Evolutionary conservation across 371 early-diverging fungal genomes (phyloP), one percentile per base, ranked within the genome.

Genomic region (Vairimorpha apis): DNA sequence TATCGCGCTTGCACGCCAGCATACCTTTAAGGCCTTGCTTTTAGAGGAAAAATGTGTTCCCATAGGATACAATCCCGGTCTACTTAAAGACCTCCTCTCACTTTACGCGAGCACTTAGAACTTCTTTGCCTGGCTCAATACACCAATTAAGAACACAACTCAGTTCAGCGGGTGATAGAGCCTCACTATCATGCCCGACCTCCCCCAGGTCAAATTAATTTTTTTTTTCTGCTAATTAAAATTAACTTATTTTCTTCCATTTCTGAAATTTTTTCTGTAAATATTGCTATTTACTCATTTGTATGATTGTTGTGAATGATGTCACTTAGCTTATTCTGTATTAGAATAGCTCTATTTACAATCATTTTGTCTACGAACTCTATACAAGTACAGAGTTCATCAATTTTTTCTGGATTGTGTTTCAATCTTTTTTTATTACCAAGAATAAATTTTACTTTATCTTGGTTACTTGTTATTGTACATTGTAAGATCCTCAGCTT

Each of bases 71-170:
- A 41, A 10, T 16, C 43, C 16, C 16, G 16, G 43, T 41, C 43
- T 41, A 16, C 8, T 16, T 41, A 41, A 16, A 41, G 43, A 41
- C 43, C 43, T 10, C 16, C 8, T 41, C 16, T 41, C 43, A 16
- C 43, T 8, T 8, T 10, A 8, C 43, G 8, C 10, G 16, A 8
- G 43, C n/a, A n/a, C n/a, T n/a, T 10, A 41, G 16, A 41, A n/a
- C n/a, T 16, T 10, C 43, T 10, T 10, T 16, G 43, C 43, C 43
- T 41, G 43, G 43, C 43, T 41, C 49, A 47, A 47, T 47, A 47
- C 49, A 47, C 49, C 49, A 47, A 18, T 47, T 47, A 47, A 16
- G 49, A 47, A 47, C 49, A 47, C 49, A 47, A 47, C 49, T 47
- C 49, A 47, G 49, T 47, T 16, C 49, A 47, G 49, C 49, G 49